phyloP scores from a whole-genome alignment of 2,329 filamentous ascomycete species.

The Colletotrichum sp. region DNA sequence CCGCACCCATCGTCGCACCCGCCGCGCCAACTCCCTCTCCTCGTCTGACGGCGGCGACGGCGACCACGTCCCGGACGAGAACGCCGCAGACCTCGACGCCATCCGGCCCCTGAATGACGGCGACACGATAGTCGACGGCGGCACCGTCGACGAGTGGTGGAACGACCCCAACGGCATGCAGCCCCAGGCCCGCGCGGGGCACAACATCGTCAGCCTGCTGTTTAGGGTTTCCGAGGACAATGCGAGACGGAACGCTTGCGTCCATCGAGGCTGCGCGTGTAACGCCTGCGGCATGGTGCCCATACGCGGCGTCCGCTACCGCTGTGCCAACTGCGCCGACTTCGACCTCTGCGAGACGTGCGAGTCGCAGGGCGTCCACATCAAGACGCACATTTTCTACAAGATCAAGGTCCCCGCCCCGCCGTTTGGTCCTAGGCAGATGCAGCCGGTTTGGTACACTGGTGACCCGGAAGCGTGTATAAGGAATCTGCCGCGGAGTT shows the following conservation, averaged over 20 bases:
- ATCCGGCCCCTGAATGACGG: conserved; percentile 35
- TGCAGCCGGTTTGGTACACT: conserved; percentile 85
- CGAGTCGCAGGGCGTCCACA: conserved; percentile 79
- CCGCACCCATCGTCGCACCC: conserved; percentile 44
- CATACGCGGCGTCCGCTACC: conserved; percentile 90
- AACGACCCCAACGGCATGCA: conserved; percentile 47
- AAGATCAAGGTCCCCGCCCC: conserved; percentile 92
- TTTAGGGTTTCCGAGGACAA: conserved; percentile 96
- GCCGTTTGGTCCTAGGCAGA: conserved; percentile 80
- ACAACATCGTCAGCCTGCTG: conserved; percentile 83
- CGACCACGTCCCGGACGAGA: conserved; percentile 48
- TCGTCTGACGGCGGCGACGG: conserved; percentile 34
- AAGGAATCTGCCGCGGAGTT: conserved; percentile 64
- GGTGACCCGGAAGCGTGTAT: conserved; percentile 79
- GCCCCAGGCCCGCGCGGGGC: conserved; percentile 61
- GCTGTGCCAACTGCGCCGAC: conserved; percentile 94
- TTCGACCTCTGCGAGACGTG: conserved; percentile 96
- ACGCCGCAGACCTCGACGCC: conserved; percentile 33
- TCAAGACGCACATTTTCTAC: conserved; percentile 94
- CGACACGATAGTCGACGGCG: conserved; percentile 43
- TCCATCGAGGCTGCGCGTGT: conserved; percentile 91
- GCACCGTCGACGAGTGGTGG: conserved; percentile 56
- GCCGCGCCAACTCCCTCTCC: conserved; percentile 43
- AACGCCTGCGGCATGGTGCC: conserved; percentile 88
- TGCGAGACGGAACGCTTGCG: conserved; percentile 83